These are phyloP conservation scores for Brassica juncea DNA, from an alignment of 345 rosid genomes.

Conservation along the genomic window DNA sequence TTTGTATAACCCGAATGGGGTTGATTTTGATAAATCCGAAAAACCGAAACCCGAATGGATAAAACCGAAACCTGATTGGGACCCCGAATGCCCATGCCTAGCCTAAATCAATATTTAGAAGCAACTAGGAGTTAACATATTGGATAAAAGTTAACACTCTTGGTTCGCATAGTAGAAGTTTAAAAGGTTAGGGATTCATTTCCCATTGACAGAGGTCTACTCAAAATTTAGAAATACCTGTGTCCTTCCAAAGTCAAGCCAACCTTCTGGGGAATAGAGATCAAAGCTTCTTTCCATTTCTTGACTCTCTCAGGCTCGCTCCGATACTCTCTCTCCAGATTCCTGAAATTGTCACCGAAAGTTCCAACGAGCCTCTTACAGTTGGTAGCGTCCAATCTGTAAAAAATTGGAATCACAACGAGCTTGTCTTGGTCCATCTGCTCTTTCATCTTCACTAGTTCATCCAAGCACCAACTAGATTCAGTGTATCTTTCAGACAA, in stretches of 20 bases:
- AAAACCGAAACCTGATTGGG: no score
- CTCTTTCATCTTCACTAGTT: constrained; percentile 21
- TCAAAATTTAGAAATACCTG: neutral
- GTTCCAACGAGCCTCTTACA: constrained; percentile 19
- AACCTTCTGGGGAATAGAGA: neutral
- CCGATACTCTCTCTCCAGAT: neutral
- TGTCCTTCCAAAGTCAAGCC: constrained; percentile 11
- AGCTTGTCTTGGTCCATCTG: constrained; percentile 8
- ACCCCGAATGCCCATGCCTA: neutral
- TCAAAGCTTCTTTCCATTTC: constrained; percentile 30
- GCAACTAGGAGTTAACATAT: neutral
- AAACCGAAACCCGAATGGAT: no score
- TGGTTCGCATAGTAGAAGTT: neutral
- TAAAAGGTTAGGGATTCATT: neutral
- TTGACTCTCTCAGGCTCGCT: constrained; percentile 20
- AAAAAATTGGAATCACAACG: constrained; percentile 17
- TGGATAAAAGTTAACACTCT: neutral
- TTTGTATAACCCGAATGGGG: no score
- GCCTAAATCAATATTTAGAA: neutral
- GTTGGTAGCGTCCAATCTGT: neutral
- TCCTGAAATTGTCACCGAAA: constrained; percentile 24
- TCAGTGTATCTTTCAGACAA: constrained; percentile 19
- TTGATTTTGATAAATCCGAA: no score
- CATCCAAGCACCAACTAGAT: constrained; percentile 30
- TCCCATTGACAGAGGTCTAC: neutral